phyloP scores from a whole-genome alignment of 768 basidiomycete genomes.

The Galerina sulciceps region DNA sequence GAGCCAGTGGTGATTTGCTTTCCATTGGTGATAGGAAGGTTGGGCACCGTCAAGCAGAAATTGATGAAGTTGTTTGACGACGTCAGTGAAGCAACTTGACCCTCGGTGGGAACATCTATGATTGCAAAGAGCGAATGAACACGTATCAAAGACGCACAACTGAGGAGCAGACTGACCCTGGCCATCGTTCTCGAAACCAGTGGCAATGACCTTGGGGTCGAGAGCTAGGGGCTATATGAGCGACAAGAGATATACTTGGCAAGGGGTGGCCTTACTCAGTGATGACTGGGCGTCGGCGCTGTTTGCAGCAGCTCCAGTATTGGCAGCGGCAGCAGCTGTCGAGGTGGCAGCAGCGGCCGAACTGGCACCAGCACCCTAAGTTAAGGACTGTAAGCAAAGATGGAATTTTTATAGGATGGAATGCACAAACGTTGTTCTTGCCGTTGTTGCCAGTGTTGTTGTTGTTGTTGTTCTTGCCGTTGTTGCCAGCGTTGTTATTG shows the following conservation, averaged over 20 bases:
- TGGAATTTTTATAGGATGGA: not conserved
- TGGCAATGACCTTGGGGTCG: slow-evolving; percentile 53
- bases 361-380: slow-evolving; percentile 17
- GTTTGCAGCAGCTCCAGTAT: slow-evolving; percentile 22
- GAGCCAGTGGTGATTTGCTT: slow-evolving; percentile 55
- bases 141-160: not conserved
- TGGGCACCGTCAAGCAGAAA: slow-evolving; percentile 53
- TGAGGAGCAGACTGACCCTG: slow-evolving; percentile 25
- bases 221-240: slow-evolving; percentile 26
- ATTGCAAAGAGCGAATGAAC: not conserved
- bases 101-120: slow-evolving; percentile 34
- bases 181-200: slow-evolving; percentile 60
- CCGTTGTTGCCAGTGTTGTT: slow-evolving; percentile 8
- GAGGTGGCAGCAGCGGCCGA: slow-evolving; percentile 9
- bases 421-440: slow-evolving; percentile 3
- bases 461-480: slow-evolving; percentile 13
- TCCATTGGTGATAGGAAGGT: slow-evolving; percentile 60
- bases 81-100: slow-evolving; percentile 58
- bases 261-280: slow-evolving; percentile 28
- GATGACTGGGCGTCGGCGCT: slow-evolving; percentile 48
- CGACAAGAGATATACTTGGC: not conserved
- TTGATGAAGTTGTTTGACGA: slow-evolving; percentile 70
- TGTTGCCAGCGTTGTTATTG: slow-evolving; percentile 12
- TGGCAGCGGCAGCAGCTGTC: slow-evolving; percentile 24
- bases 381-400: not conserved